A percentile compares a stretch with the other conserved stretches of the same genome.
Conservation (phyloP, 1,139 yeast species). For the Suhomyces taliae region DNA sequence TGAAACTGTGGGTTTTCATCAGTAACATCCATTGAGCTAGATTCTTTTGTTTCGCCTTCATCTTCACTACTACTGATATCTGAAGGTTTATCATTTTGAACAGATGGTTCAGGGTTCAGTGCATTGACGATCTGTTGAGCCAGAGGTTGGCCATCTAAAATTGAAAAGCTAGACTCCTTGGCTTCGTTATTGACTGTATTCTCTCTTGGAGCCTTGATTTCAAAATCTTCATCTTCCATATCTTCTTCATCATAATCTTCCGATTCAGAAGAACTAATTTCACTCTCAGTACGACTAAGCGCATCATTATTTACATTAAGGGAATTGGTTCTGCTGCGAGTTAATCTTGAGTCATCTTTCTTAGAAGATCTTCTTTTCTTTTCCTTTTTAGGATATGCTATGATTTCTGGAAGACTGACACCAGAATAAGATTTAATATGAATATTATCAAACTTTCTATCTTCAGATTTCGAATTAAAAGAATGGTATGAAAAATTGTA, state of each 20-base stretch:
- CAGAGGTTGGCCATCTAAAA: neutral
- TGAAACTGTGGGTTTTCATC: conserved; percentile 8
- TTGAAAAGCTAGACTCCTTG: neutral
- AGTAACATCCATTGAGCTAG: neutral
- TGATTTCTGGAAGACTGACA: conserved; percentile 26
- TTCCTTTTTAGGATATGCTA: conserved; percentile 1
- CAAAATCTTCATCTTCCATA: conserved; percentile 2
- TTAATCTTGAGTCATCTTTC: neutral
- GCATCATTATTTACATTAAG: neutral
- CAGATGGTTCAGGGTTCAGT: conserved; percentile 2
- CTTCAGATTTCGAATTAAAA: conserved; percentile 29
- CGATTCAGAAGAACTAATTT: conserved; percentile 2
- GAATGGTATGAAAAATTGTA: conserved; percentile 48
- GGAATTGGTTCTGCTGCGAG: conserved; percentile 5
- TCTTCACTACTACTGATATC: conserved; percentile 19
- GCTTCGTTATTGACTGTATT: neutral
- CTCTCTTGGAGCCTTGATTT: neutral
- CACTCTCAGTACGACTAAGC: conserved; percentile 6
- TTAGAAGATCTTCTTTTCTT: conserved; percentile 1
- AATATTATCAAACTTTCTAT: conserved; percentile 28
- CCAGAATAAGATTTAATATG: conserved; percentile 40
- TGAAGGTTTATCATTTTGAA: conserved; percentile 16
- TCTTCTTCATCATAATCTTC: conserved; percentile 13
- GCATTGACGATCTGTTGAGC: neutral
- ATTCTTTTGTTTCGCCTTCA: conserved; percentile 5